phyloP scores from a whole-genome alignment of 2,329 filamentous ascomycete genomes.

The Elsinoe necatrix region DNA sequence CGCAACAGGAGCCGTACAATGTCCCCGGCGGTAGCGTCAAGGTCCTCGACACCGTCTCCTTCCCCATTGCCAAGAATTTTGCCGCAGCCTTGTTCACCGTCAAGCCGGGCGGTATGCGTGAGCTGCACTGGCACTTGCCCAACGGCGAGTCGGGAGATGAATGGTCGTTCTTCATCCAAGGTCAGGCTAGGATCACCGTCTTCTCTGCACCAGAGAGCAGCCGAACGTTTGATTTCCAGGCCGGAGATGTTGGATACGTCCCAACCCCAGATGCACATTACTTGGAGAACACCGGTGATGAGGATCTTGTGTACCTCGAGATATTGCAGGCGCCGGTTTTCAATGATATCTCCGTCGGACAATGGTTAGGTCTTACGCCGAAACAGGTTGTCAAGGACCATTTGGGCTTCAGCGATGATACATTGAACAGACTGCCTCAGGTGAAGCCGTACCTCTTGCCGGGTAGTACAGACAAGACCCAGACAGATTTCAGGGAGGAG shows the following conservation, averaged over 20 bases:
- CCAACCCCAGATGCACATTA: conserved; percentile 50
- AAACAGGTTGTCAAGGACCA: conserved; percentile 33
- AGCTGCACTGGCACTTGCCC: conserved; percentile 56
- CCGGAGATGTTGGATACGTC: conserved; percentile 53
- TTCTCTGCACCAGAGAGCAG: conserved; percentile 44
- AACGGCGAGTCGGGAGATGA: conserved; percentile 40
- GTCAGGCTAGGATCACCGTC: conserved; percentile 49
- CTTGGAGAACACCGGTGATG: conserved; percentile 52
- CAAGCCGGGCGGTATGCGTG: conserved; percentile 55
- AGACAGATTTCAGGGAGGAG: conserved; percentile 32
- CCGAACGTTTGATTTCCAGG: conserved; percentile 51
- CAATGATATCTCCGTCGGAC: conserved; percentile 47
- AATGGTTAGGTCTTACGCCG: conserved; percentile 48
- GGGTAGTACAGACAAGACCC: conserved; percentile 30
- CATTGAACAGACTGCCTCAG: conserved; percentile 29
- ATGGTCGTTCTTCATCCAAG: conserved; percentile 53
- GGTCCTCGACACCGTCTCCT: conserved; percentile 49
- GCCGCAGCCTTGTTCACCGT: conserved; percentile 50
- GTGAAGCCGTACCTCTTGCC: conserved; percentile 34
- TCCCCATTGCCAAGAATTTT: conserved; percentile 49
- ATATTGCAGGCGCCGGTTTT: conserved; percentile 47
- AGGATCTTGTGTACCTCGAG: conserved; percentile 52
- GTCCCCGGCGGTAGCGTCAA: conserved; percentile 52
- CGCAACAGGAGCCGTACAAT: conserved; percentile 40
- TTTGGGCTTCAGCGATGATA: conserved; percentile 27